Evolutionary conservation across 805 yeast genomes (phyloP).

Genomic region (Hanseniaspora lachancei): DNA sequence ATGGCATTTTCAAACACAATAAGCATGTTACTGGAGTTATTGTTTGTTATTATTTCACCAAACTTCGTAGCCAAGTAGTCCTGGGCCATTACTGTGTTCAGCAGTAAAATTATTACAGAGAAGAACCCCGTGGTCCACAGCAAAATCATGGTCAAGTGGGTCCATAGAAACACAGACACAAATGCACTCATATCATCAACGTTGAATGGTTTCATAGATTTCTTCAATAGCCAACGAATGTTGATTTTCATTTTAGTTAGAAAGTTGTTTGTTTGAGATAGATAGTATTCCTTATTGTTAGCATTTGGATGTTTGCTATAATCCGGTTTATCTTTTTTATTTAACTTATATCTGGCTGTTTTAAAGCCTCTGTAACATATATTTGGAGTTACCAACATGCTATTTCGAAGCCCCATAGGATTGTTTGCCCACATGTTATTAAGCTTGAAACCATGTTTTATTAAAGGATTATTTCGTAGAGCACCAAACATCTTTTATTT

Average conservation of each 20-base stretch:
- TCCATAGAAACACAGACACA: conserved; percentile 82
- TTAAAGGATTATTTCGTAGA: not conserved
- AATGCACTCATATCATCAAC: conserved; percentile 87
- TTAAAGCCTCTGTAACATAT: not conserved
- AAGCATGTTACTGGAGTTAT: conserved; percentile 56
- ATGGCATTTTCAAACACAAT: conserved; percentile 89
- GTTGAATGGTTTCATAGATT: conserved; percentile 70
- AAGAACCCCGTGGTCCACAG: conserved; percentile 88
- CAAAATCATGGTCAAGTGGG: conserved; percentile 65
- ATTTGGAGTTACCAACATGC: not conserved
- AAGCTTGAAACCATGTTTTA: not conserved
- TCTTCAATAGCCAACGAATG: conserved; percentile 62
- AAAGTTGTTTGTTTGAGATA: conserved; percentile 33
- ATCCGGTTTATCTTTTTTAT: not conserved
- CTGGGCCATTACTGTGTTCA: conserved; percentile 45
- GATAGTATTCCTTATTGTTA: conserved; percentile 29
- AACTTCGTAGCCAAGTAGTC: conserved; percentile 70
- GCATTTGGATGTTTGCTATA: not conserved
- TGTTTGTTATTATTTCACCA: conserved; percentile 67
- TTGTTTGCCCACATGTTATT: not conserved
- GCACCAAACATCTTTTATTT: not conserved
- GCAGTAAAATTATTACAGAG: conserved; percentile 59
- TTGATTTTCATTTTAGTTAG: conserved; percentile 34
- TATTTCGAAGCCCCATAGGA: not conserved
- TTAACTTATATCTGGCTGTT: not conserved